Evolutionary conservation across 2,329 filamentous ascomycete genomes (phyloP).

Genomic region (Ilyonectria sp.): DNA sequence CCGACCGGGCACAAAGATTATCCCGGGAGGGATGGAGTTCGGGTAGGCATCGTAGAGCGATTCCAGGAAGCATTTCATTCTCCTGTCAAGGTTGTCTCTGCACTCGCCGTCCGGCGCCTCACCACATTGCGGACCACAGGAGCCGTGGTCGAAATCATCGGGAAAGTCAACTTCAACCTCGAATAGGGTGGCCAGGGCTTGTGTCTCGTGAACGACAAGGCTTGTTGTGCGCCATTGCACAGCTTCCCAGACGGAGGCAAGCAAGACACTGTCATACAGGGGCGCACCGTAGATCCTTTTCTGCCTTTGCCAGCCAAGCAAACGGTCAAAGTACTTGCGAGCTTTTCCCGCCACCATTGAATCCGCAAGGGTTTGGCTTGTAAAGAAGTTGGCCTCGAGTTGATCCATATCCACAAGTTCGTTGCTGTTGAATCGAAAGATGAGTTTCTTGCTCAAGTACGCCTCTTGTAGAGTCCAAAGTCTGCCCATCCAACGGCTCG

Average conservation of each 20-base stretch:
- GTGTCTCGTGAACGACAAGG: neutral
- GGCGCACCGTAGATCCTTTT: neutral
- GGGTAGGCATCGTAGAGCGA: neutral
- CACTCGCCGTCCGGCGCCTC: neutral
- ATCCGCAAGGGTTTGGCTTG: neutral
- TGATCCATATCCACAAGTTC: conserved; percentile 1
- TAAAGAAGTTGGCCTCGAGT: neutral
- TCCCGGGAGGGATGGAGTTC: neutral
- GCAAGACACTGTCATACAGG: neutral
- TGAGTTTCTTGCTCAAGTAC: neutral
- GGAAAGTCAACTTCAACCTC: neutral
- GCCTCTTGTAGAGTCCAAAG: neutral
- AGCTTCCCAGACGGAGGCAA: neutral
- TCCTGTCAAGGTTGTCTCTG: neutral
- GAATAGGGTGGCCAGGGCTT: neutral
- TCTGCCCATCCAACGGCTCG: neutral
- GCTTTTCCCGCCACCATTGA: neutral
- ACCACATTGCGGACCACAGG: neutral
- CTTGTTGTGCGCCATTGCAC: neutral
- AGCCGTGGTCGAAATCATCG: neutral
- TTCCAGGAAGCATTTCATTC: neutral
- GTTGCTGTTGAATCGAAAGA: neutral
- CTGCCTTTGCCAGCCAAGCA: neutral
- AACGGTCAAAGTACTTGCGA: neutral
- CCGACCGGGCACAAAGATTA: neutral